Evolutionary conservation across 2,329 filamentous ascomycete genomes (phyloP), one percentile per base, ranked within the genome.

Genomic region (Lachnellula suecica): DNA sequence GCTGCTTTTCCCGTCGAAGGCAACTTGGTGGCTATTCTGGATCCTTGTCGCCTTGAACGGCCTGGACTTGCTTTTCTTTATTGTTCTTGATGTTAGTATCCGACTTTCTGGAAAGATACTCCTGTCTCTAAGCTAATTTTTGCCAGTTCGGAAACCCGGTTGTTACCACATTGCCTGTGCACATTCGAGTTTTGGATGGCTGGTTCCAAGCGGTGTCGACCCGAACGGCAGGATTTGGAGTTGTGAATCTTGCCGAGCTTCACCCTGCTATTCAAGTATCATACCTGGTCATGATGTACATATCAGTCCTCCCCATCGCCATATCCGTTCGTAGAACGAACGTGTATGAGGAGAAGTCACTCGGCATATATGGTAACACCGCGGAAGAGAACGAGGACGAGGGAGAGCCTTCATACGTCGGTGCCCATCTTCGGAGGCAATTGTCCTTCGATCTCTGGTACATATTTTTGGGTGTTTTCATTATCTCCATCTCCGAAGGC

Each of bases 271-370:
- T 97, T 52, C 92, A 96, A 64, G 91, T 95, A 13, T 90, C 91
- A 22, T 97, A 97, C 73, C 77, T 97, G 71, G 86, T 97, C 70
- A 97, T 97, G 94, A 97, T 97, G 94, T 97, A 97, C 71, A 96
- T 97, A 57, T 96, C 92, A 52, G 89, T 97, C 54, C 96, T 96
- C 63, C 93, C 93, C 4, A 96, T 97, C 62, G 93, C 94, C 67
- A 97, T 97, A 64, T 94, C 89, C 6, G 88, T 97, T 63, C 91
- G 93, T 48, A 81, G 89, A 59, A 97, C 93, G 53, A 97, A 97
- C 68, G 93, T 97, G 2, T 97, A 97, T 74, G 93, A 97, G 71
- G 93, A 97, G 68, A 89, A 87, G 59, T 90, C 86, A 0, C 79
- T 94, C 0, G 90, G 90, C 4, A 83, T 95, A 25, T 91, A 88